Evolutionary conservation across 352 stramenopile genomes (phyloP).

Genomic region (Phytophthora crassamura): DNA sequence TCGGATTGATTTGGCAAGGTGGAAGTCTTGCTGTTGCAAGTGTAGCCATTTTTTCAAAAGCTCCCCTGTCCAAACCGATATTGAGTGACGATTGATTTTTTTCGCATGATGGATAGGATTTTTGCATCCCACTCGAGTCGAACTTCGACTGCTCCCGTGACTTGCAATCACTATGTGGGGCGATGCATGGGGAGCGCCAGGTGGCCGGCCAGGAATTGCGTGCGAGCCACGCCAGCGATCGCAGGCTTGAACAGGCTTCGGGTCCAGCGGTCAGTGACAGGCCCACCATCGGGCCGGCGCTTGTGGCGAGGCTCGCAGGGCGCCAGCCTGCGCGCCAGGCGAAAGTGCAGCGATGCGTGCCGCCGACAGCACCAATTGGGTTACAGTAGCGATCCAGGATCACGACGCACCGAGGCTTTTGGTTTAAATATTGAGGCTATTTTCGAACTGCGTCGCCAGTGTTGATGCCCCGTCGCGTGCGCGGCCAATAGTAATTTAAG

Average conservation of each 20-base stretch:
- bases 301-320: not conserved
- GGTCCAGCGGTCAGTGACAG: conserved; percentile 11
- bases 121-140: conserved; percentile 20
- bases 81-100: conserved; percentile 10
- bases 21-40: too few relatives aligned
- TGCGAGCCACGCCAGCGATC: conserved; percentile 17
- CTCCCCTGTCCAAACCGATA: conserved; percentile 26
- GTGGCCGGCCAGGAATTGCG: conserved; percentile 7
- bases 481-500: too few relatives aligned
- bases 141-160: conserved; percentile 13
- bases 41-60: conserved; percentile 29
- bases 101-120: conserved; percentile 2
- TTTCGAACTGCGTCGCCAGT: not conserved
- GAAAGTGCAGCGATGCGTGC: conserved; percentile 5
- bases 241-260: not conserved
- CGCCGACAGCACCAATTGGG: too few relatives aligned
- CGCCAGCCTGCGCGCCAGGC: too few relatives aligned
- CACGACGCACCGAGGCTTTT: too few relatives aligned
- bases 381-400: too few relatives aligned
- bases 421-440: not conserved
- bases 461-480: too few relatives aligned
- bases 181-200: conserved; percentile 27
- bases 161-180: conserved; percentile 22
- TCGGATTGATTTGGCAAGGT: too few relatives aligned
- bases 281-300: not conserved